Evolutionary conservation across 768 basidiomycete genomes (phyloP), one percentile per base, ranked within the genome.

Genomic region (Tricholoma terreum): DNA sequence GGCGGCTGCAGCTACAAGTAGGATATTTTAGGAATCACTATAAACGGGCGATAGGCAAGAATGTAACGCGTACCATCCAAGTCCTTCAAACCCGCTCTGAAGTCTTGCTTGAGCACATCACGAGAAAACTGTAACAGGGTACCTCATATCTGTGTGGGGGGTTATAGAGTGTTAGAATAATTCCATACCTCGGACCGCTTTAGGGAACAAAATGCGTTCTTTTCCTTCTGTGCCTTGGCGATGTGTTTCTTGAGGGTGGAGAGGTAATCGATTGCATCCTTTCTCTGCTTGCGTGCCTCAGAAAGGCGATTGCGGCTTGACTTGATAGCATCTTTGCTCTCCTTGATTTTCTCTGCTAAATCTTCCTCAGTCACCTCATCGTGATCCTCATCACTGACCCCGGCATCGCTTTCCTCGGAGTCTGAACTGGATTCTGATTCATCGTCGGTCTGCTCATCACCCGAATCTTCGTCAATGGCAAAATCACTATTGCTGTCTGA

Each of bases 161-260:
- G 7, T 5, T 2, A 6, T 21, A 52, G 48, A 24, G 10, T 52
- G 46, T 50, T 33, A 6, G 15, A 22, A 11, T 57, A 31, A 9
- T 9, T 31, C 3, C 15, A 17, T 48, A 83, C 83, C 71, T 83
- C 81, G 2, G 82, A 83, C 5, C 84, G 76, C 65, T 80, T 83
- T 55, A 79, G 62, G 0, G 84, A 82, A 61, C 84, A 86, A 62
- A 83, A 84, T 0, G 77, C 82, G 58, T 85, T 85, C 72, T 86
- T 86, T 56, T 82, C 80, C 60, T 79, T 83, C 61, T 83, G 81
- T 27, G 76, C 77, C 31, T 68, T 70, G 3, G 75, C 71, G 15
- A 74, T 70, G 61, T 77, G 76, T 59, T 80, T 79, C 61, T 77
- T 72, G 14, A 77, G 56, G 10, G 66, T 68, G 1, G 76, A 70